Evolutionary conservation across 2,329 filamentous ascomycete species (phyloP), one percentile per base, ranked within the genome.

Genomic region (Boeremia lycopersici): DNA sequence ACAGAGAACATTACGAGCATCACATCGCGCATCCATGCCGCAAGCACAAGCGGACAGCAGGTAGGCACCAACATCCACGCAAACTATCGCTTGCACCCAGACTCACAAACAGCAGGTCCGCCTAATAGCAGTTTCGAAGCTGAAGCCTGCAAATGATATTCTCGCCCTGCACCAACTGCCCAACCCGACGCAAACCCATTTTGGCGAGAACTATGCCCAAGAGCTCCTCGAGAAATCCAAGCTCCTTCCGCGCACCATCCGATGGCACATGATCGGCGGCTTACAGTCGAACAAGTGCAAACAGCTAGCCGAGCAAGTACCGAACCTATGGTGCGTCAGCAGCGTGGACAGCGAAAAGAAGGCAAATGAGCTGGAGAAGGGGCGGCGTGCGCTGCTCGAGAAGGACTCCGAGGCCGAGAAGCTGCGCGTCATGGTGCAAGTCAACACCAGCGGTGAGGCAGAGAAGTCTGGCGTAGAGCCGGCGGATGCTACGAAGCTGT

Each of bases 191-290:
- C 90, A 93, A 49, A 64, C 81, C 15, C 91, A 99, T 77, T 98
- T 98, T 74, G 95, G 95, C 67, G 95, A 99, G 78, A 99, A 99
- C 80, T 99, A 99, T 78, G 76, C 78, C 31, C 79, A 82, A 66
- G 95, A 99, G 76, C 84, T 99, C 48, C 82, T 84, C 55, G 89
- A 96, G 73, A 99, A 99, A 76, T 89, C 91, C 1, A 83, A 84
- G 31, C 73, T 96, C 17, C 84, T 99, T 10, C 93, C 95, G 0
- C 78, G 78, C 39, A 83, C 82, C 30, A 89, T 99, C 62, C 83
- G 84, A 67, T 99, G 95, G 95, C 95, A 99, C 76, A 97, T 98
- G 76, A 99, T 98, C 73, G 95, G 95, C 34, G 91, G 90, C 0
- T 78, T 99, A 34, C 95, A 99, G 77, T 93, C 90, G 12, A 96